Percentiles rank a stretch among this genome's conserved stretches.
These are phyloP conservation scores for Eucalyptus regnans DNA, from an alignment of 345 rosid species.

Conservation along the genomic window DNA sequence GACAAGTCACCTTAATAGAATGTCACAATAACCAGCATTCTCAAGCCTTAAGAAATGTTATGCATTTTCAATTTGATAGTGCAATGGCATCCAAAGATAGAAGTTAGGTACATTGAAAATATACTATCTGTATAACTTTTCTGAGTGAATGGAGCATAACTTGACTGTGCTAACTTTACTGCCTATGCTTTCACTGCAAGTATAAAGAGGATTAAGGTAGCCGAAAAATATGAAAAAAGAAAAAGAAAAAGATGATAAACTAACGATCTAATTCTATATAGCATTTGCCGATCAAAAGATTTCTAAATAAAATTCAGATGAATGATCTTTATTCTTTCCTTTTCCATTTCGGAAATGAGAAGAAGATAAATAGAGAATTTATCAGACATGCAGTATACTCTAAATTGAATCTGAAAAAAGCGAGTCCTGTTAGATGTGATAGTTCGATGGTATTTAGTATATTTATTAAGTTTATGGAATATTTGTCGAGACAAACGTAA, in stretches of 20 bases:
- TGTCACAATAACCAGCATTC: neutral
- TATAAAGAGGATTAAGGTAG: neutral
- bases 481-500: neutral
- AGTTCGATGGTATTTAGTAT: neutral
- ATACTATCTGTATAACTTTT: too few relatives aligned
- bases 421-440: neutral
- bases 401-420: neutral
- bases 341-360: neutral
- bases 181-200: neutral
- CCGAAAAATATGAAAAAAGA: neutral
- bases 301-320: neutral
- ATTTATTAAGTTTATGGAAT: neutral
- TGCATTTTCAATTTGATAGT: neutral
- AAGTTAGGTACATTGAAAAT: neutral
- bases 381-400: too few relatives aligned
- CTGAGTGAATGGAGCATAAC: neutral
- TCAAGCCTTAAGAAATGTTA: neutral
- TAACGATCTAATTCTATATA: too few relatives aligned
- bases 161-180: neutral
- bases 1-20: neutral
- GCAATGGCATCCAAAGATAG: neutral
- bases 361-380: neutral
- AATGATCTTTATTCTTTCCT: neutral
- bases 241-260: rapidly evolving
- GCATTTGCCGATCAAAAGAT: too few relatives aligned